Percentiles rank a stretch among this genome's conserved stretches.
Evolutionary conservation across 352 stramenopile species (phyloP).

Genomic region (Phytophthora podocarpi): DNA sequence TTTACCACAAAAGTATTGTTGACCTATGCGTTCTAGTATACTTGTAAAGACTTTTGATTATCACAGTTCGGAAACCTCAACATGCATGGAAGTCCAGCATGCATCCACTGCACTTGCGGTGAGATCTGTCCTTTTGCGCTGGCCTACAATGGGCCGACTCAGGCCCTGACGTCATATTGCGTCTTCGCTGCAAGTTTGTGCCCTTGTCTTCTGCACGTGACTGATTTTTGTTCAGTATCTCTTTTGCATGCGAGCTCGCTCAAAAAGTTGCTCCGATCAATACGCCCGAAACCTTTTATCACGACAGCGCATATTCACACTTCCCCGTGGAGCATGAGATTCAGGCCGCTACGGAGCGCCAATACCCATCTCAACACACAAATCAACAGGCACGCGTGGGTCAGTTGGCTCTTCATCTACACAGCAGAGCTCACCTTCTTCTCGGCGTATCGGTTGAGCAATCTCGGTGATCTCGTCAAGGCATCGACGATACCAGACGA

Average conservation of each 20-base stretch:
- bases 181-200: background rate
- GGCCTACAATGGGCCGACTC: background rate
- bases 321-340: conserved; percentile 12
- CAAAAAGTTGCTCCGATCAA: background rate
- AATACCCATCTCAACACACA: conserved; percentile 27
- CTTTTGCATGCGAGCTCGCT: background rate
- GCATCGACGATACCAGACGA: conserved; percentile 2
- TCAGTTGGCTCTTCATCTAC: conserved; percentile 28
- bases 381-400: conserved; percentile 28
- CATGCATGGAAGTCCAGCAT: background rate
- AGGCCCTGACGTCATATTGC: too few species aligned
- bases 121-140: conserved; percentile 20
- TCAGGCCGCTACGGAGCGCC: conserved; percentile 6
- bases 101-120: conserved; percentile 8
- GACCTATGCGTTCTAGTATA: background rate
- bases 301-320: conserved; percentile 7
- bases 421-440: conserved; percentile 26
- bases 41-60: conserved; percentile 4
- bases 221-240: conserved; percentile 18
- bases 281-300: background rate
- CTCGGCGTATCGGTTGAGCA: conserved; percentile 26
- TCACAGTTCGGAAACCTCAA: conserved; percentile 6
- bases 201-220: conserved; percentile 3
- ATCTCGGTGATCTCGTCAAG: conserved; percentile 18
- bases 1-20: background rate